Base-by-base conservation (phyloP, 768 basidiomycete species). In the Trametes cubensis region DNA sequence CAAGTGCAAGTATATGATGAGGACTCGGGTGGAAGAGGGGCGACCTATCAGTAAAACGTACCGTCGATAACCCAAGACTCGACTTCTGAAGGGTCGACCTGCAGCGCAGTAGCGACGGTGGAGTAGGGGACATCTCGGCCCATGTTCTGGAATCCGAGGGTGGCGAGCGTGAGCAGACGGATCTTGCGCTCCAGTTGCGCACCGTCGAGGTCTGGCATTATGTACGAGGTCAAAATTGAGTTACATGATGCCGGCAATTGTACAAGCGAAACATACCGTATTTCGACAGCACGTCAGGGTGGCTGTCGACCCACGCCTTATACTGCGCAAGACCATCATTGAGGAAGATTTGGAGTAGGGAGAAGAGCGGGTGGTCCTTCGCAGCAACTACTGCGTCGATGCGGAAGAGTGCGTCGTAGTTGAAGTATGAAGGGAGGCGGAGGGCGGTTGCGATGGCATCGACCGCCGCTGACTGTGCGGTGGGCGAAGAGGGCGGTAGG, bases 61-160 rank as follows among this genome's bases (percentile, higher is more conserved):
- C 92, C 87, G 75, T 94, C 91, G 64, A 95, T 94, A 42, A 87
- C 85, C 91, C 92, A 94, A 69, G 83, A 86, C 72, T 95, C 94
- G 28, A 95, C 91, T 61, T 90, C 79, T 25, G 81, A 77, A 21
- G 73, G 62, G 25, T 85, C 81, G 8, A 92, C 84, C 65, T 90
- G 83, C 46, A 95, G 75, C 14, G 83, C 79, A 28, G 84, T 78
- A 1, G 88, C 87, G 40, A 95, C 84, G 67, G 80, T 82, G 11
- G 83, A 72, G 73, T 95, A 95, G 0, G 87, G 75, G 15, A 95
- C 78, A 67, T 87, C 85, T 48, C 84, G 83, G 10, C 91, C 90
- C 38, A 92, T 81, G 69, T 91, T 83, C 66, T 88, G 79, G 71
- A 89, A 88, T n/a, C 85, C 89, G 34, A 94, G 80, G 0, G 89